These are phyloP conservation scores for Aureobasidium sp. DNA, from an alignment of 2,329 filamentous ascomycete genomes.

Conservation along the genomic window DNA sequence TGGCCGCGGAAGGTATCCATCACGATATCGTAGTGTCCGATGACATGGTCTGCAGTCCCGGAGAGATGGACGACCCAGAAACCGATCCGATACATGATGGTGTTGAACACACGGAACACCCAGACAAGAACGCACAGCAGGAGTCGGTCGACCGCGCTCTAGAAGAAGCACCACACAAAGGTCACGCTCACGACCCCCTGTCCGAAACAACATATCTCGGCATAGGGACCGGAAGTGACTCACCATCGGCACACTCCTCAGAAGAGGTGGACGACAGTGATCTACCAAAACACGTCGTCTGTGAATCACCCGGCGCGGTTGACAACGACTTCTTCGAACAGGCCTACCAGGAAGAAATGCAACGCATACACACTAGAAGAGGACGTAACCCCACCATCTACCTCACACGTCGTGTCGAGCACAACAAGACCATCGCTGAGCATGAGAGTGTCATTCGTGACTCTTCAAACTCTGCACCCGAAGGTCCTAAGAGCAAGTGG, in stretches of 20 bases:
- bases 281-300: constrained; percentile 48
- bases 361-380: constrained; percentile 53
- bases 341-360: constrained; percentile 76
- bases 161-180: constrained; percentile 38
- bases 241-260: not conserved
- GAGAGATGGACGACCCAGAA: constrained; percentile 18
- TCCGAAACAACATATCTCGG: constrained; percentile 63
- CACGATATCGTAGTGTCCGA: constrained; percentile 33
- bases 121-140: not conserved
- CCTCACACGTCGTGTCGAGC: constrained; percentile 42
- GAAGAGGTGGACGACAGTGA: constrained; percentile 33
- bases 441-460: constrained; percentile 22
- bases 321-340: constrained; percentile 84
- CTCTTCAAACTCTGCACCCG: not conserved
- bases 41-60: constrained; percentile 23
- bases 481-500: constrained; percentile 19
- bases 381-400: constrained; percentile 50
- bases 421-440: constrained; percentile 31
- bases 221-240: constrained; percentile 57
- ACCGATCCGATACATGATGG: constrained; percentile 15
- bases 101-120: constrained; percentile 28
- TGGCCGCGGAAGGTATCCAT: constrained; percentile 49
- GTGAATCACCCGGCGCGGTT: constrained; percentile 75
- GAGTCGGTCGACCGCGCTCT: not conserved
- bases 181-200: constrained; percentile 56